Percentiles rank a stretch among this genome's conserved stretches.
Conservation (phyloP, 2,329 filamentous ascomycete species). For the Alternaria consortialis region DNA sequence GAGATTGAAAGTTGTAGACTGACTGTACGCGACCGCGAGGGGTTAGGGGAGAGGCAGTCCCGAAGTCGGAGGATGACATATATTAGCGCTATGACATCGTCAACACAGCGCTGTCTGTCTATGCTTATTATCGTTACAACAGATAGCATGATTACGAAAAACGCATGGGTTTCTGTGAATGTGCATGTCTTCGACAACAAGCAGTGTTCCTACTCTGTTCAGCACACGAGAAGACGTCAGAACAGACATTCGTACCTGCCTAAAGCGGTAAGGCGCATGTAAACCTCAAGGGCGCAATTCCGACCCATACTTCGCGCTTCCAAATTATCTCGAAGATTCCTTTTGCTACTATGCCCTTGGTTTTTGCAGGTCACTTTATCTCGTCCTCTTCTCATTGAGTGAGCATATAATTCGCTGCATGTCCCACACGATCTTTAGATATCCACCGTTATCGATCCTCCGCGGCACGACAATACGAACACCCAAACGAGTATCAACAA, state of each 20-base stretch:
- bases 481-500: neutral
- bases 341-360: neutral
- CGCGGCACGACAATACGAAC: neutral
- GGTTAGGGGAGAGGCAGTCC: neutral
- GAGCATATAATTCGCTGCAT: neutral
- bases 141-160: no score
- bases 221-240: neutral
- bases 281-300: conserved; percentile 4
- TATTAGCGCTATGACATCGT: neutral
- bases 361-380: neutral
- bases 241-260: conserved; percentile 3
- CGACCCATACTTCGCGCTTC: neutral
- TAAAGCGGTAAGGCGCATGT: conserved; percentile 9
- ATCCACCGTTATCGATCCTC: neutral
- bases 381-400: rapidly evolving
- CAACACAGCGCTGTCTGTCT: neutral
- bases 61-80: neutral
- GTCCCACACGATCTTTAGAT: neutral
- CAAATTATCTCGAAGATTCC: neutral
- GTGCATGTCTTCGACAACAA: neutral
- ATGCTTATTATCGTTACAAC: neutral
- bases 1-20: no score
- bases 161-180: rapidly evolving
- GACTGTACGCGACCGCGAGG: neutral
- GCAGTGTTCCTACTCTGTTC: neutral